Evolutionary conservation across 192 early-diverging fungal species (phyloP), one percentile per base, ranked within the genome.

Genomic region (Gigaspora rosea): DNA sequence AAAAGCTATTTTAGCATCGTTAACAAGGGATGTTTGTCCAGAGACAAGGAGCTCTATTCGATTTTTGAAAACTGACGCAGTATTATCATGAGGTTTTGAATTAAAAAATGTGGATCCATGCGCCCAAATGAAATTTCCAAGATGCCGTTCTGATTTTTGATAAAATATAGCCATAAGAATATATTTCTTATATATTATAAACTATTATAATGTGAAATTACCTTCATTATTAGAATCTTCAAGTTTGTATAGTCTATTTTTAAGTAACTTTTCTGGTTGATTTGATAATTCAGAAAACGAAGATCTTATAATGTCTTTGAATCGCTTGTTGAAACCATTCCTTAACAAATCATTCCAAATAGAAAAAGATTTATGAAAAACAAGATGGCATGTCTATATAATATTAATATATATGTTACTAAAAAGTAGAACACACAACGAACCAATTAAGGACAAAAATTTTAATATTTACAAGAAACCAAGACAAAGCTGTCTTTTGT

Each of bases 301-400:
- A 27, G 48, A 71, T 10, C 73, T 47, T 35, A 87, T 81, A 20
- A 87, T 79, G 50, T 80, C 48, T 74, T 86, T 73, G 69, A 81
- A 81, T 20, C 82, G 56, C 22, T 78, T 77, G 52, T 80, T 80
- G 69, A 87, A 87, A 5, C 73, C 65, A 9, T 76, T 13, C n/a
- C 85, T 73, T 54, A 88, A 79, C 46, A 85, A 66, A 32, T 61
- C 62, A 74, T 82, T 59, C 83, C 85, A 88, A 49, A 88, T 80
- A 18, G 85, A 86, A 36, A 83, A 82, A 16, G 69, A 47, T 5
- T 75, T 61, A 11, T 71, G 81, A 2, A 88, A 59, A 11, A 87
- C 49, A 27, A 63, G 16, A 16, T 52, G 7, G 33, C 86, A 87
- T n/a, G 79, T 64, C 71, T 82, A 66, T 12, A 47, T 8, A 63